These are phyloP conservation scores for Rhizopus stolonifer DNA, from an alignment of 371 early-diverging fungal genomes.

Conservation along the genomic window DNA sequence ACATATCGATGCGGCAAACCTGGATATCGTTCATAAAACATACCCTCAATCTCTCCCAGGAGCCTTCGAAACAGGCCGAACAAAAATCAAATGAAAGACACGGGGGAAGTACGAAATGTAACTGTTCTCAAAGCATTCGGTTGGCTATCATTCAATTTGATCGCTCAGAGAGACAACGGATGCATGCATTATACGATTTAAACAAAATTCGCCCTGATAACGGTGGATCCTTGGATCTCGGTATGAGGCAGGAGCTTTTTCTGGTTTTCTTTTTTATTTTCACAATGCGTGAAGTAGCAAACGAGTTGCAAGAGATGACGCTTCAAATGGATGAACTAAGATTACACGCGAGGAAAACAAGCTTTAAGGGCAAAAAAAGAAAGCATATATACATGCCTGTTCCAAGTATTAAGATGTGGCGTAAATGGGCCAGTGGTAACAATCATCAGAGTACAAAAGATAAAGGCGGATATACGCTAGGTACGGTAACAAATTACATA, in stretches of 20 bases:
- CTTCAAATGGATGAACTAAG: slow-evolving; percentile 41
- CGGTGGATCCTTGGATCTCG: slow-evolving; percentile 44
- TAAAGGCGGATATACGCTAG: slow-evolving; percentile 40
- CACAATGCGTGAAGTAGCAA: slow-evolving; percentile 60
- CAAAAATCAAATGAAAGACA: slow-evolving; percentile 16
- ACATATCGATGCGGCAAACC: slow-evolving; percentile 36
- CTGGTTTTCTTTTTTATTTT: slow-evolving; percentile 66
- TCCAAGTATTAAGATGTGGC: slow-evolving; percentile 55
- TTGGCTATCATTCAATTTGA: slow-evolving; percentile 43
- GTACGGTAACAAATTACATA: slow-evolving; percentile 12
- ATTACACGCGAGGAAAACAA: slow-evolving; percentile 24
- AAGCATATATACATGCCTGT: slow-evolving; percentile 58
- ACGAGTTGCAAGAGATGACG: slow-evolving; percentile 50
- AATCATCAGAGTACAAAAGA: slow-evolving; percentile 45
- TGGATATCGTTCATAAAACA: slow-evolving; percentile 39
- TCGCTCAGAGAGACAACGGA: slow-evolving; percentile 43
- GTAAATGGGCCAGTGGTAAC: slow-evolving; percentile 47
- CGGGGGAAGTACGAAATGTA: slow-evolving; percentile 20
- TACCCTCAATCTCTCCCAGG: slow-evolving; percentile 19
- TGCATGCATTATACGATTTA: slow-evolving; percentile 41
- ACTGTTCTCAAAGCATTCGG: slow-evolving; percentile 32
- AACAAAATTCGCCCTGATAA: slow-evolving; percentile 36
- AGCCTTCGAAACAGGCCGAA: background rate
- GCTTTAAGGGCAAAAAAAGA: slow-evolving; percentile 30
- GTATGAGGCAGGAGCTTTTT: slow-evolving; percentile 60